phyloP scores from a whole-genome alignment of 1,284 basidiomycete species.

The Vanrija sp. region DNA sequence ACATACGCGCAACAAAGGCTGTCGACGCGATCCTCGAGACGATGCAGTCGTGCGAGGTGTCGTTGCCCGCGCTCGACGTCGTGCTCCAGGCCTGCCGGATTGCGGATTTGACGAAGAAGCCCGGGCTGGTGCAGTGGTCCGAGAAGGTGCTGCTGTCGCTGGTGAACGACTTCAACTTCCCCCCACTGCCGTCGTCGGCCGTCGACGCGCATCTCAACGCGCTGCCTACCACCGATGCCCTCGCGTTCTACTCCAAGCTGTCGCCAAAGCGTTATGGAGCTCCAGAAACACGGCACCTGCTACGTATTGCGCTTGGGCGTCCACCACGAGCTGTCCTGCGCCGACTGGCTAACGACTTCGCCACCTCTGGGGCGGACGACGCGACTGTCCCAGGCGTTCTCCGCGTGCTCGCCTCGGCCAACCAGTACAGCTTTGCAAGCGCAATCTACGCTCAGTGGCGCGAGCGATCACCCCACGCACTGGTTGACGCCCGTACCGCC shows the following conservation, averaged over 20 bases:
- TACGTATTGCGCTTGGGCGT: constrained; percentile 7
- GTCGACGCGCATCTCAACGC: constrained; percentile 8
- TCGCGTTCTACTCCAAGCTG: constrained; percentile 11
- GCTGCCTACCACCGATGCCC: constrained; percentile 1
- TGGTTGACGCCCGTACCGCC: constrained; percentile 7
- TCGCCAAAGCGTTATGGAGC: constrained; percentile 1
- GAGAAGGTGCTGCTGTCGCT: constrained; percentile 5
- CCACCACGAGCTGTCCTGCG: constrained; percentile 1
- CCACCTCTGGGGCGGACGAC: not conserved
- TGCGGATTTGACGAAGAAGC: not conserved
- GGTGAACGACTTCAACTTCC: constrained; percentile 12
- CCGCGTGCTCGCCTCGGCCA: constrained; percentile 8
- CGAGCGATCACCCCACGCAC: not conserved
- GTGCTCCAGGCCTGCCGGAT: constrained; percentile 9
- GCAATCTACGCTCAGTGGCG: constrained; percentile 1
- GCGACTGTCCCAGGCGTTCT: constrained; percentile 9
- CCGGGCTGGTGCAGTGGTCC: constrained; percentile 1
- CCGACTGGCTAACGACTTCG: constrained; percentile 8
- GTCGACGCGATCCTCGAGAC: constrained; percentile 17
- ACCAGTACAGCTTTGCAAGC: constrained; percentile 2
- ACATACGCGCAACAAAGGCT: constrained; percentile 8
- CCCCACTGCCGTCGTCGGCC: constrained; percentile 1
- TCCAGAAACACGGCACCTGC: constrained; percentile 3
- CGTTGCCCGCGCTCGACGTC: constrained; percentile 5
- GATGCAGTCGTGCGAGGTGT: constrained; percentile 5